phyloP scores from a whole-genome alignment of 805 yeast species.

The Candida fluviatilis region DNA sequence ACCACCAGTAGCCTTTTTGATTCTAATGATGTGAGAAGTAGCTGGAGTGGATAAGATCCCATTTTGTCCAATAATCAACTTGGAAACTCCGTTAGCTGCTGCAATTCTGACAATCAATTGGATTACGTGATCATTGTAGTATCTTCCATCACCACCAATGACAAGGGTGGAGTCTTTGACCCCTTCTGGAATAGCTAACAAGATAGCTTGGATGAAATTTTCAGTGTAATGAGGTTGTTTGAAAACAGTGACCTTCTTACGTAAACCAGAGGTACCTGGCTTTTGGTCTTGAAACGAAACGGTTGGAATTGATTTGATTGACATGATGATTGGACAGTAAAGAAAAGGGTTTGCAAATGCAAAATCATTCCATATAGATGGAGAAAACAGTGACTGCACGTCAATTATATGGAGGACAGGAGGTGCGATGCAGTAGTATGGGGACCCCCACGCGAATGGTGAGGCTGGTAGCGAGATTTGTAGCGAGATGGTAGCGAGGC shows the following conservation, averaged over 20 bases:
- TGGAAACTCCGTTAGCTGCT: slow-evolving; percentile 87
- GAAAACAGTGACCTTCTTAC: slow-evolving; percentile 87
- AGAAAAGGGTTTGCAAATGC: too few relatives aligned
- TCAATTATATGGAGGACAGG: too few relatives aligned
- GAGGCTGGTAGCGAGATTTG: too few relatives aligned
- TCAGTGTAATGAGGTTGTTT: slow-evolving; percentile 80
- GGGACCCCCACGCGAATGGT: too few relatives aligned
- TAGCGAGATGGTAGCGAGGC: too few relatives aligned
- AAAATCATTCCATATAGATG: too few relatives aligned
- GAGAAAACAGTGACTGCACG: neutral
- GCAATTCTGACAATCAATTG: slow-evolving; percentile 78
- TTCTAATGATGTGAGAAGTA: slow-evolving; percentile 88
- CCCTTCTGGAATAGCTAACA: slow-evolving; percentile 90
- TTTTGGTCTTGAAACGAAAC: slow-evolving; percentile 85
- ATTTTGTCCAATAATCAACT: slow-evolving; percentile 79
- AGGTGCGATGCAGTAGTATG: too few relatives aligned
- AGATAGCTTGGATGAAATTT: slow-evolving; percentile 85
- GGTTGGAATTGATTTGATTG: slow-evolving; percentile 34
- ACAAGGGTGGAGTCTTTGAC: slow-evolving; percentile 68
- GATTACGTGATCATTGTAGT: slow-evolving; percentile 76
- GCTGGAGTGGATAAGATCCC: slow-evolving; percentile 96
- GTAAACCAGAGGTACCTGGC: slow-evolving; percentile 96
- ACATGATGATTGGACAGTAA: too few relatives aligned
- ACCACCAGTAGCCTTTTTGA: slow-evolving; percentile 78
- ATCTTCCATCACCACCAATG: slow-evolving; percentile 97